These are phyloP conservation scores for Copromyces sp. DNA, from an alignment of 495 filamentous ascomycete species.

Conservation along the genomic window DNA sequence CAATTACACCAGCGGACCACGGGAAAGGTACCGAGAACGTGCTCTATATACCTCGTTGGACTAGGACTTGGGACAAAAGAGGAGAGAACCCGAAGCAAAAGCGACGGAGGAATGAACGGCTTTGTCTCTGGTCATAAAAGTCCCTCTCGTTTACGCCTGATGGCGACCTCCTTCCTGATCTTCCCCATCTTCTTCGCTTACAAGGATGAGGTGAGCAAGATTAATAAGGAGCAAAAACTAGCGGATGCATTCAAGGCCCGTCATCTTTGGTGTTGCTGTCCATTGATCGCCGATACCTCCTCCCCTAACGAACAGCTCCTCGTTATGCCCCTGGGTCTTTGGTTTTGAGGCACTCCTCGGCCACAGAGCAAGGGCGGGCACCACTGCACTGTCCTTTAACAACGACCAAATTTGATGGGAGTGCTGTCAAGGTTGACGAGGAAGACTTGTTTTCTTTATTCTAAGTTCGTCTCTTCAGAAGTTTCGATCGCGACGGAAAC, in stretches of 20 bases:
- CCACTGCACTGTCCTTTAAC: background rate
- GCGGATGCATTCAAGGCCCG: background rate
- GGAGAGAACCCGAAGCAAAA: too few relatives aligned
- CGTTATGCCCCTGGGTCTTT: background rate
- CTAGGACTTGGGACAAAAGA: too few relatives aligned
- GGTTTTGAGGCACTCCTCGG: background rate
- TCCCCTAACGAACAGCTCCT: background rate
- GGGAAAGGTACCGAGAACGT: too few relatives aligned
- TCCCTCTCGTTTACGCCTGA: background rate
- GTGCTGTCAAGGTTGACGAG: background rate
- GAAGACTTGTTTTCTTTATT: background rate
- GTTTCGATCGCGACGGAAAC: background rate
- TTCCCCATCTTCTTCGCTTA: too few relatives aligned
- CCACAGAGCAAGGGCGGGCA: background rate
- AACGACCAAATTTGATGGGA: background rate
- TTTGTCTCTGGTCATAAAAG: background rate
- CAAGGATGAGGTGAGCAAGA: too few relatives aligned
- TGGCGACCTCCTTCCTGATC: background rate
- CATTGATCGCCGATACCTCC: background rate
- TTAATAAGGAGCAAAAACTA: too few relatives aligned
- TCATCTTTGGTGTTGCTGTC: background rate
- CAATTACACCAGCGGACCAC: too few relatives aligned
- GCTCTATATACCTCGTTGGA: too few relatives aligned
- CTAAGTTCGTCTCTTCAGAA: background rate
- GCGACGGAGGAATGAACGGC: too few relatives aligned